A percentile compares a stretch with the other conserved stretches of the same genome.
phyloP scores from a whole-genome alignment of 2,329 filamentous ascomycete species.

The Trichoderma endophyticum region DNA sequence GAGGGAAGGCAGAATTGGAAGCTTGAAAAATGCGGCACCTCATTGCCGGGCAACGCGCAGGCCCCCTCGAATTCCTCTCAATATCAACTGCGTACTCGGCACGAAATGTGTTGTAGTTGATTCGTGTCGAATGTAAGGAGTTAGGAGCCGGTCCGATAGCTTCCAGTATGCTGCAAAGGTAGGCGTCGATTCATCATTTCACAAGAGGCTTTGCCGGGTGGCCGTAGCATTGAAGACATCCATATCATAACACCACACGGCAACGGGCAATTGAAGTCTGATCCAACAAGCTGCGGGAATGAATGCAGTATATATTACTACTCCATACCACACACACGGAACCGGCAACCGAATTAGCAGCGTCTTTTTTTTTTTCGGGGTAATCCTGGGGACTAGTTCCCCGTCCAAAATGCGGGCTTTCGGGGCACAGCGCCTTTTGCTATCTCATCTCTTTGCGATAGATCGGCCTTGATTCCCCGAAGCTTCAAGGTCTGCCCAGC shows the following conservation, averaged over 20 bases:
- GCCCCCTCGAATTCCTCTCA: not conserved
- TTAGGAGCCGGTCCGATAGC: not conserved
- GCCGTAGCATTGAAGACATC: not conserved
- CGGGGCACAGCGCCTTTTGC: not conserved
- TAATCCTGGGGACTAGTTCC: not conserved
- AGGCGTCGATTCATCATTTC: not conserved
- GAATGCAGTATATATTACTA: not conserved
- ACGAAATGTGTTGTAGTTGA: not conserved
- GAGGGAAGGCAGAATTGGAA: not conserved
- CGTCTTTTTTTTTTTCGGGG: not conserved
- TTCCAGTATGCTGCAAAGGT: not conserved
- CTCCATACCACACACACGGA: not conserved
- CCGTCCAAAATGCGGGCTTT: not conserved
- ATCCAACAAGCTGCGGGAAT: not conserved
- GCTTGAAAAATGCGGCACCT: not conserved
- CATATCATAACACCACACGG: not conserved
- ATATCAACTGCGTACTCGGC: not conserved
- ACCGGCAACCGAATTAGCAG: not conserved
- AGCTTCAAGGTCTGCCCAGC: not conserved
- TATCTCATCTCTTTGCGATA: not conserved
- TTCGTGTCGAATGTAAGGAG: not conserved
- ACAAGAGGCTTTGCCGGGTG: not conserved
- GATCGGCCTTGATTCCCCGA: not conserved
- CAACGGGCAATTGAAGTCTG: not conserved
- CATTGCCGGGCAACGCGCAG: slow-evolving; percentile 5